Base-by-base conservation (phyloP, 1,284 basidiomycete genomes). In the Coniferiporia sulphurascens region DNA sequence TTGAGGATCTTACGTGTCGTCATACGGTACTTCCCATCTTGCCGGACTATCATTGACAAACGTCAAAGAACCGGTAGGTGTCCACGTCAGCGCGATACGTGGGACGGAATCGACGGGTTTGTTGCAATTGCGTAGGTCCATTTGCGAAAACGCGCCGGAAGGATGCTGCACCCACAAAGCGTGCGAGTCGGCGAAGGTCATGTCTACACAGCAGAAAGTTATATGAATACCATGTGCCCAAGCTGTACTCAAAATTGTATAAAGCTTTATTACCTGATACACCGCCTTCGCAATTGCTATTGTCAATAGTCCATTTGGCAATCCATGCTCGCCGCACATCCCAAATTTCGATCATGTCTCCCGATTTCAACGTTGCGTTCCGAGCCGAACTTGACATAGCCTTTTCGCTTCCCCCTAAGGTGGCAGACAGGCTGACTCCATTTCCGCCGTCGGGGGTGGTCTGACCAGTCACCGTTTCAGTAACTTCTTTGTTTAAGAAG, bases 281-380 rank as follows among this genome's bases (percentile, higher is more conserved):
- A 32, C 84, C 84, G 12, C 88, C 86, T 60, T 91, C 89, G 2
- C 74, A 75, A 9, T 80, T 74, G 13, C 81, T 83, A 19, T 82
- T 82, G 19, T 77, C 78, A 4, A 94, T 77, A 0, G 82, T 78
- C 83, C 93, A 95, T 71, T 95, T 95, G 4, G 89, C 85, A 49
- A 95, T 79, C 78, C 89, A 89, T 3, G 85, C 83, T 41, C 92
- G 76, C 44, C 92, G 78, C 0, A 92, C 90, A 68, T 95, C 93
- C 93, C 93, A 95, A 17, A 95, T 85, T 67, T 95, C 91, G 21
- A 94, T 78, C 0, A 81, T 73, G 66, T 89, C 86, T 1, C 82
- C 81, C 4, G 70, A 74, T 46, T 48, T 52, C 38, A 45, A 22
- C 44, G 45, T 48, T 27, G 36, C 17, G 17, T 27, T 27, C 19